Evolutionary conservation across 2,329 filamentous ascomycete genomes (phyloP).

Genomic region (Colletotrichum sp.): DNA sequence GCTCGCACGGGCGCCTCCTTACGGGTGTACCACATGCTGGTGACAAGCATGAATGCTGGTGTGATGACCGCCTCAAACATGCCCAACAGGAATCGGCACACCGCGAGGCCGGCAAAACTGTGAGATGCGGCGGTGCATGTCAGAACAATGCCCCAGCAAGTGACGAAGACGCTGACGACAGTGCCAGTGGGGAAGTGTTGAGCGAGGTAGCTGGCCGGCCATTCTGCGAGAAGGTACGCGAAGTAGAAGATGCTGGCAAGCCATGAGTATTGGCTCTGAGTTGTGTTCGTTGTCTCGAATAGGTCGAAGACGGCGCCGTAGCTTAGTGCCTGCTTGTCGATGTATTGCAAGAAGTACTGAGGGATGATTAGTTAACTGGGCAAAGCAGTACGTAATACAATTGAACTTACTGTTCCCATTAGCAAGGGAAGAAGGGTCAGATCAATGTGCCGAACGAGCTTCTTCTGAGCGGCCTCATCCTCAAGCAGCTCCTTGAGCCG

Average conservation of each 20-base stretch:
- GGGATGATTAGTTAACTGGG: background rate
- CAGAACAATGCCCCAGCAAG: conserved; percentile 24
- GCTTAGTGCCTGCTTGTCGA: conserved; percentile 38
- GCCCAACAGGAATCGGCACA: conserved; percentile 37
- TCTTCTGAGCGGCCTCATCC: conserved; percentile 36
- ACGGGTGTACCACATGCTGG: conserved; percentile 32
- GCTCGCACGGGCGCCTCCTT: conserved; percentile 25
- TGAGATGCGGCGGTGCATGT: conserved; percentile 30
- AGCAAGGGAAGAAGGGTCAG: conserved; percentile 6
- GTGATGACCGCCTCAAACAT: conserved; percentile 33
- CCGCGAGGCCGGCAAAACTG: conserved; percentile 31
- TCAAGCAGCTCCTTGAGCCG: conserved; percentile 47
- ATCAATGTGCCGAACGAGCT: background rate
- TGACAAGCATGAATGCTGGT: conserved; percentile 35
- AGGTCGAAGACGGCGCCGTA: conserved; percentile 27
- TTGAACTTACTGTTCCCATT: conserved; percentile 17
- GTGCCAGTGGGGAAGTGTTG: conserved; percentile 22
- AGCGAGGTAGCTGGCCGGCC: conserved; percentile 21
- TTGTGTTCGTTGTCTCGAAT: conserved; percentile 30
- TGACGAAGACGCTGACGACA: conserved; percentile 23
- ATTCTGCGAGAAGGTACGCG: conserved; percentile 32
- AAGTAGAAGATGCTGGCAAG: conserved; percentile 36
- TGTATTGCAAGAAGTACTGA: conserved; percentile 10
- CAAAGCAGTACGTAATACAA: background rate
- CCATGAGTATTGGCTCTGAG: conserved; percentile 35